Conservation (phyloP, 305 asterid genomes). For the Fraxinus nigra region DNA sequence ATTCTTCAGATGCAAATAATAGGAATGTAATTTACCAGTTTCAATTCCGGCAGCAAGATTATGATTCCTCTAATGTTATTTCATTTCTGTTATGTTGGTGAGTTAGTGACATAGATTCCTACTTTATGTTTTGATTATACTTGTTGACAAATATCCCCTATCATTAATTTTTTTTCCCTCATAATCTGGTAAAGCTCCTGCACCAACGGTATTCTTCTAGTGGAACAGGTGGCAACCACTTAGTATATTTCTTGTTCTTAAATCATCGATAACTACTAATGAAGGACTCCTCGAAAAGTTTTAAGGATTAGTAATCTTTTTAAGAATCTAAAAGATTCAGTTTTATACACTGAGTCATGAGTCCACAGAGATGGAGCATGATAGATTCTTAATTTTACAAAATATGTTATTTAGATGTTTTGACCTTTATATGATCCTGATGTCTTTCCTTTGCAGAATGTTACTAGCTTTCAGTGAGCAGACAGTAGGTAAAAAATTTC, state of each 20-base stretch:
- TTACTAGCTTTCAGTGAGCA: constrained; percentile 89
- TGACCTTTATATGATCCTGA: constrained; percentile 18
- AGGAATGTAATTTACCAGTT: not conserved
- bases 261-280: not conserved
- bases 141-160: not conserved
- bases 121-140: not conserved
- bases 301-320: not conserved
- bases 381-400: constrained; percentile 5
- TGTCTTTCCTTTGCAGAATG: constrained; percentile 60
- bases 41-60: constrained; percentile 6
- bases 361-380: constrained; percentile 9
- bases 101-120: constrained; percentile 4
- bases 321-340: not conserved
- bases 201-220: constrained; percentile 10
- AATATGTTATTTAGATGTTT: constrained; percentile 14
- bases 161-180: not conserved
- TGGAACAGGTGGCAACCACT: constrained; percentile 12
- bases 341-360: constrained; percentile 5
- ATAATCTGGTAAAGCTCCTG: constrained; percentile 2
- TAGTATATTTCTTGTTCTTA: constrained; percentile 11
- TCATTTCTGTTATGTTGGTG: not conserved
- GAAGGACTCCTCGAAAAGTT: not conserved
- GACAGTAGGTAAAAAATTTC: constrained; percentile 66
- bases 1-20: constrained; percentile 6
- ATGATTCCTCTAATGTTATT: constrained; percentile 13